Conservation (phyloP, 257 asterid genomes). For the Primulina tabacum region DNA sequence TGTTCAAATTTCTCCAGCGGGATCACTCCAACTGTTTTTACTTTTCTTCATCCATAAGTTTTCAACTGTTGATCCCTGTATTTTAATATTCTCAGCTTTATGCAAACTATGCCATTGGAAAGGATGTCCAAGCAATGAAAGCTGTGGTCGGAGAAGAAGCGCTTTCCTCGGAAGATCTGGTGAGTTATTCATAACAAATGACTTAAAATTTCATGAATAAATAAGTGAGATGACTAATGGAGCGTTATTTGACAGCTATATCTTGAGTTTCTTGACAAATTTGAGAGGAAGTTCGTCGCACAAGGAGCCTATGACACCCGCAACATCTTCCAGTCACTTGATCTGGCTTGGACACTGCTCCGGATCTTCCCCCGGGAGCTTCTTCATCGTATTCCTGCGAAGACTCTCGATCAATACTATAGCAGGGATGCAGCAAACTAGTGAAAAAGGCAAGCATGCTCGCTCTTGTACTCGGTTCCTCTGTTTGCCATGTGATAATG, state of each 20-base stretch:
- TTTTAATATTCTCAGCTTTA: conserved; percentile 41
- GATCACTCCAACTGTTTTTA: conserved; percentile 11
- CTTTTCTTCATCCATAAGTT: conserved; percentile 20
- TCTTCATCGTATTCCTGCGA: conserved; percentile 56
- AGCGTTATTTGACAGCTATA: conserved; percentile 46
- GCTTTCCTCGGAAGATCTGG: conserved; percentile 84
- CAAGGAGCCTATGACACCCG: conserved; percentile 91
- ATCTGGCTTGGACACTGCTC: conserved; percentile 97
- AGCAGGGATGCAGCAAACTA: conserved; percentile 45
- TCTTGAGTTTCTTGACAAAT: conserved; percentile 76
- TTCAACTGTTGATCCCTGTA: not conserved
- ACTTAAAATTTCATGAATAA: conserved; percentile 1
- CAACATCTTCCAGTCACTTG: conserved; percentile 91
- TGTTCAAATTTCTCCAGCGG: conserved; percentile 30
- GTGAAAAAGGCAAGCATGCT: conserved; percentile 2
- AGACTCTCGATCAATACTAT: conserved; percentile 46
- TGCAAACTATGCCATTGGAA: conserved; percentile 83
- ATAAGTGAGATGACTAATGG: conserved; percentile 21
- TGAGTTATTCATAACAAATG: conserved; percentile 23
- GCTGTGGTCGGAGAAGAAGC: conserved; percentile 94
- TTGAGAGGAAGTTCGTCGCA: conserved; percentile 75
- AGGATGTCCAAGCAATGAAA: conserved; percentile 89
- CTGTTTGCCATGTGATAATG: conserved; percentile 26
- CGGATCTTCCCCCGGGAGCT: conserved; percentile 97
- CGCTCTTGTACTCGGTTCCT: conserved; percentile 20